These are phyloP conservation scores for Clitoria ternatea DNA, from an alignment of 306 rosid genomes.

Conservation along the genomic window DNA sequence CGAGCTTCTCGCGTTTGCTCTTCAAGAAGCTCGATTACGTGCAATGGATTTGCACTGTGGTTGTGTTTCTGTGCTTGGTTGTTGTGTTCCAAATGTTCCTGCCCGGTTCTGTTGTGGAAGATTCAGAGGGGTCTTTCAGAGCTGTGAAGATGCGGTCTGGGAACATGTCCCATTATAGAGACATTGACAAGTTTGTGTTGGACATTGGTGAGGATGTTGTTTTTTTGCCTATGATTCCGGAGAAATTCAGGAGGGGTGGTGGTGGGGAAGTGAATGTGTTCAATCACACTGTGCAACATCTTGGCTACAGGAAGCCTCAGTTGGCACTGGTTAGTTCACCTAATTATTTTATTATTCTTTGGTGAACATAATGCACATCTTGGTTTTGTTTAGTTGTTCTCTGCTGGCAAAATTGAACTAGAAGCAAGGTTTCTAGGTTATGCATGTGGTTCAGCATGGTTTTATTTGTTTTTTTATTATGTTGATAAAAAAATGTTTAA, in stretches of 20 bases:
- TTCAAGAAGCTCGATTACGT: slow-evolving; percentile 78
- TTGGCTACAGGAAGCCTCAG: slow-evolving; percentile 80
- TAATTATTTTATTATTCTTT: background rate
- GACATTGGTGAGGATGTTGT: slow-evolving; percentile 68
- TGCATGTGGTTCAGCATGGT: slow-evolving; percentile 12
- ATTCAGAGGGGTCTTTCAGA: slow-evolving; percentile 30
- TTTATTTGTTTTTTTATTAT: background rate
- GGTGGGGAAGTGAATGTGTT: slow-evolving; percentile 35
- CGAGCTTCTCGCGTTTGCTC: slow-evolving; percentile 77
- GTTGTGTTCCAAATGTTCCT: slow-evolving; percentile 81
- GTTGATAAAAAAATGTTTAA: background rate
- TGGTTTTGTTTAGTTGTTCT: slow-evolving; percentile 9
- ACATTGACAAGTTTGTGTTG: slow-evolving; percentile 45
- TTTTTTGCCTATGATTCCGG: slow-evolving; percentile 68
- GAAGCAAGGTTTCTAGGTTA: slow-evolving; percentile 3
- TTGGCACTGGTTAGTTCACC: slow-evolving; percentile 74
- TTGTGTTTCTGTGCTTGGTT: slow-evolving; percentile 70
- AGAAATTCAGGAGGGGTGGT: slow-evolving; percentile 53
- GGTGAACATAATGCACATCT: background rate
- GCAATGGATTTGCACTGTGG: slow-evolving; percentile 92
- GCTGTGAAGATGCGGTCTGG: slow-evolving; percentile 45
- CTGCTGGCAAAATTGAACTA: slow-evolving; percentile 2
- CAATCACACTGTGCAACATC: slow-evolving; percentile 42
- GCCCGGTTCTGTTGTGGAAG: slow-evolving; percentile 74
- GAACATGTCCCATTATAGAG: slow-evolving; percentile 39